A percentile compares a stretch with the other conserved stretches of the same genome.
Evolutionary conservation across 805 yeast species (phyloP).

Genomic region (Candida lessepsii): DNA sequence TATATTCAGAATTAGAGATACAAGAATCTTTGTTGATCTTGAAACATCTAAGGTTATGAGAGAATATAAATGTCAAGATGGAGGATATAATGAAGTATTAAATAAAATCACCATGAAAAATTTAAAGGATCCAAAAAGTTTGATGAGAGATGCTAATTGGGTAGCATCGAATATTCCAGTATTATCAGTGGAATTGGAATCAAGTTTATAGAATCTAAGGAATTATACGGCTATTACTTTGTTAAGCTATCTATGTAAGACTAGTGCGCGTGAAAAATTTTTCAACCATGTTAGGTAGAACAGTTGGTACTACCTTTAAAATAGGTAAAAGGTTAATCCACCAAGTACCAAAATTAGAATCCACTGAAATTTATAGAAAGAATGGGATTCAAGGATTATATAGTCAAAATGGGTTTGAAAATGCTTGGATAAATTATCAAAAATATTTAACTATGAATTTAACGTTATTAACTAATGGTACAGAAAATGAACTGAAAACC

Average conservation of each 20-base stretch:
- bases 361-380: slow-evolving; percentile 35
- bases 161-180: slow-evolving; percentile 65
- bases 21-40: slow-evolving; percentile 80
- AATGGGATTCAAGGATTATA: slow-evolving; percentile 66
- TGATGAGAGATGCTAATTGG: slow-evolving; percentile 70
- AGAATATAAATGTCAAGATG: slow-evolving; percentile 68
- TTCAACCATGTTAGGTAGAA: slow-evolving; percentile 7
- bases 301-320: not conserved
- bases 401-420: slow-evolving; percentile 61
- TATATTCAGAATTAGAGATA: slow-evolving; percentile 76
- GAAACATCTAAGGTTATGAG: slow-evolving; percentile 61
- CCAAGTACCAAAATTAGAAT: slow-evolving; percentile 57
- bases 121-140: slow-evolving; percentile 37
- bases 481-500: slow-evolving; percentile 70
- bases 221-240: too few relatives aligned
- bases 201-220: not conserved
- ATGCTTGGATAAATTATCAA: slow-evolving; percentile 85
- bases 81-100: slow-evolving; percentile 31
- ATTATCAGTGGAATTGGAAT: slow-evolving; percentile 6
- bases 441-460: slow-evolving; percentile 57
- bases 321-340: slow-evolving; percentile 46
- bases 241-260: not conserved
- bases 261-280: slow-evolving; percentile 6
- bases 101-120: slow-evolving; percentile 23
- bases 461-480: slow-evolving; percentile 67